Evolutionary conservation across 306 rosid genomes (phyloP).

Genomic region (Psophocarpus tetragonolobus): DNA sequence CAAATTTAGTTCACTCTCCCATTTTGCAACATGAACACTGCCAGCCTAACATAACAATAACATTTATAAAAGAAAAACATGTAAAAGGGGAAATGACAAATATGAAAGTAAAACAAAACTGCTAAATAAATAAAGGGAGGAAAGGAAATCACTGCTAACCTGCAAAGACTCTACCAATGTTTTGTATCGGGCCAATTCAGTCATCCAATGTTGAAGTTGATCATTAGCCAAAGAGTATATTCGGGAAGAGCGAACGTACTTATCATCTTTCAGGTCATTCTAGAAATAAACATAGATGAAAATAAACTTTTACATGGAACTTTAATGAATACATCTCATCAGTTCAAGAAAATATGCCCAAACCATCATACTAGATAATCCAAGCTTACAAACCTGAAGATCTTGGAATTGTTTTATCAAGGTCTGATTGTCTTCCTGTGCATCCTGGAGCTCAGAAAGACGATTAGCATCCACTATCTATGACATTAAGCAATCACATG

Average conservation of each 20-base stretch:
- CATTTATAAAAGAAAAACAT: constrained; percentile 20
- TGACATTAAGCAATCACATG: constrained; percentile 30
- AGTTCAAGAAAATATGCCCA: constrained; percentile 27
- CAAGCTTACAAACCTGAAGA: constrained; percentile 67
- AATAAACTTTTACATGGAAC: constrained; percentile 19
- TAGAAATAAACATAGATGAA: constrained; percentile 42
- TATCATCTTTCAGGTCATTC: constrained; percentile 86
- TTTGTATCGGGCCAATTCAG: constrained; percentile 72
- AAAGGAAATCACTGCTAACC: constrained; percentile 51
- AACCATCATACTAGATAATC: background rate
- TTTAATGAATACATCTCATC: background rate
- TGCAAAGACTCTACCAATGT: constrained; percentile 69
- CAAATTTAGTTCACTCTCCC: constrained; percentile 77
- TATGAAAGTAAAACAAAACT: constrained; percentile 26
- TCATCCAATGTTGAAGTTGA: constrained; percentile 90
- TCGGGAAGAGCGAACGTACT: constrained; percentile 71
- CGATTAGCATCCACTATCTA: constrained; percentile 81
- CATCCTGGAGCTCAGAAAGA: constrained; percentile 80
- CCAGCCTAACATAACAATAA: constrained; percentile 64
- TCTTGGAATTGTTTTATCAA: constrained; percentile 79
- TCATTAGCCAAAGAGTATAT: constrained; percentile 71
- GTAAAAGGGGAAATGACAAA: background rate
- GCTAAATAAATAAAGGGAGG: background rate
- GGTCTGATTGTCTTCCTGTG: constrained; percentile 60
- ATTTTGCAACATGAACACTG: constrained; percentile 61